Base-by-base conservation (phyloP, 192 early-diverging fungal species). In the Linnemannia exigua region DNA sequence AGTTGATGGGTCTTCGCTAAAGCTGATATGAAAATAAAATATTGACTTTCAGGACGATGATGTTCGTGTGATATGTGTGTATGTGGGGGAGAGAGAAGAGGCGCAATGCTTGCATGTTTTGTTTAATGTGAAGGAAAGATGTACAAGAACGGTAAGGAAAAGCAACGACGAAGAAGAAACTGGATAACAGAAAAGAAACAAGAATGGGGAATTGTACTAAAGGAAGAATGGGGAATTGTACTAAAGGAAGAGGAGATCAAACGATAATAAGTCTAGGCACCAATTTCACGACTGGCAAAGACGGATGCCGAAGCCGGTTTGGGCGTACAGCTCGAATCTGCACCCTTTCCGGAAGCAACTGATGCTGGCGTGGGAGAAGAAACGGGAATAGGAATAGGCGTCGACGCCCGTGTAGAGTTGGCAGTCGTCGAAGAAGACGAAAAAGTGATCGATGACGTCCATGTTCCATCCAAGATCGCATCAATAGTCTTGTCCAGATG, bases 1-100 rank as follows among this genome's bases (percentile, higher is more conserved):
- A 80, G 47, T 77, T 89, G 9, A 79, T 95, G 28, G 95, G 95
- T 2, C 88, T 96, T 68, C 54, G 71, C 50, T 89, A 74, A 71
- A 76, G 19, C n/a, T 6, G 20, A n/a, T 22, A 8, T n/a, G 7
- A 3, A 22, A 54, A 54, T 54, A 54, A 20, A 54, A n/a, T n/a
- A n/a, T n/a, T n/a, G n/a, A n/a, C n/a, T 1, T 50, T n/a, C 52
- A 54, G 5, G 50, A 19, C 17, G 50, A 51, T 16, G 17, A 44
- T 44, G 46, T 14, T 47, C 15, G 46, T 47, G 50, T 1, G 19
- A 5, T 15, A 51, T 51, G 19, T 51, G 0, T 51, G 17, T 51
- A 19, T 19, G 17, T 1, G 50, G 50, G n/a, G 17, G 19, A 51
- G 44, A 31, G 7, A 33, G 3, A 63, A 22, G 28, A 31, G 28